Evolutionary conservation across 306 rosid genomes (phyloP), one percentile per base, ranked within the genome.

Genomic region (Fragaria ananassa): DNA sequence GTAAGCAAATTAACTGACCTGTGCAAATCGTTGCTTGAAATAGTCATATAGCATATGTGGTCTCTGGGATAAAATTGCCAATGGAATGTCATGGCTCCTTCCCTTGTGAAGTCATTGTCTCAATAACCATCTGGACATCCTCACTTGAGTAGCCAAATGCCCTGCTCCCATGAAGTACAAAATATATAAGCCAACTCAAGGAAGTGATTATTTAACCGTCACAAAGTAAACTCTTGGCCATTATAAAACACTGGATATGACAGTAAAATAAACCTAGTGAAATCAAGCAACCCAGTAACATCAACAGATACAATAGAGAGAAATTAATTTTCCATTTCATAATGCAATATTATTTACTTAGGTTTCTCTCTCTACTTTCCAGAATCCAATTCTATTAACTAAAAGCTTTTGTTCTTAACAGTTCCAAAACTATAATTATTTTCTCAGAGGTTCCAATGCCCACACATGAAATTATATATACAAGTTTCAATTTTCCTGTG

Each of bases 131-230:
- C 83, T 92, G 99, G 79, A 95, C 99, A 86, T 95, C 99, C 84
- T 95, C 99, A 71, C 97, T 95, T 27, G 97, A 92, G 89, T 95
- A 95, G 64, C 99, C 99, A 90, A 90, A 92, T 79, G 99, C 99
- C 92, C 99, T 95, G 89, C 70, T 85, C 78, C 80, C 82, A 82
- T 66, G 79, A 72, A 85, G 83, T 74, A 68, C 8, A 76, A 71
- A 45, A 68, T 63, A 78, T 11, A 81, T 80, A 82, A 82, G 81
- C 77, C 70, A 79, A 72, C 73, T 74, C 21, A 73, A 75, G 68
- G 81, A 68, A 61, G 41, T 61, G 49, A 58, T 70, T 53, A 78
- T 77, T 15, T 78, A 58, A 37, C 21, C 67, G 76, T 29, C 60
- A 78, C 50, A 84, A 67, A 74, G 34, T 78, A 72, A 83, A 70